Percentiles rank a stretch among this genome's conserved stretches.
These are phyloP conservation scores for Penicillium sp. DNA, from an alignment of 2,329 filamentous ascomycete species.

Conservation along the genomic window DNA sequence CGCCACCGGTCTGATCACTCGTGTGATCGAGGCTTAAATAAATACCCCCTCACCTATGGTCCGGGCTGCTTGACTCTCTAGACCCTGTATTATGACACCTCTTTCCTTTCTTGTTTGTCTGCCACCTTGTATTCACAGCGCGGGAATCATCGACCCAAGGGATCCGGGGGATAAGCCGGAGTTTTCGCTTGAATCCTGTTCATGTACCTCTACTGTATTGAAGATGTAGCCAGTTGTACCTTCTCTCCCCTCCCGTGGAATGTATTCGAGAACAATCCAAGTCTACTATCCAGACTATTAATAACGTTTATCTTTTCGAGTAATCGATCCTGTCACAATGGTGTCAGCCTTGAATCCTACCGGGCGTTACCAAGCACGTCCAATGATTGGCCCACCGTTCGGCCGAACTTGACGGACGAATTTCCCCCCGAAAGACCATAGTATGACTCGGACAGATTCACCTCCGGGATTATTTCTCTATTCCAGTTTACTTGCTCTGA, in stretches of 20 bases:
- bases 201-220: conserved; percentile 36
- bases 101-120: conserved; percentile 30
- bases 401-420: conserved; percentile 25
- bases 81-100: conserved; percentile 35
- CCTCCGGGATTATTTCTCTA: not conserved
- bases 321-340: not conserved
- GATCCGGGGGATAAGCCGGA: conserved; percentile 32
- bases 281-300: not conserved
- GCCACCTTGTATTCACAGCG: conserved; percentile 33
- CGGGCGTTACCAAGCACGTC: not conserved
- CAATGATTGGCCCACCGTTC: conserved; percentile 7
- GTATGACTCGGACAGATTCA: not conserved
- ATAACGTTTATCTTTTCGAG: not conserved
- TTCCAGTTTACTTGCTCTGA: not conserved
- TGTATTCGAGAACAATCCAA: conserved; percentile 20
- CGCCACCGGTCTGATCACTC: conserved; percentile 77
- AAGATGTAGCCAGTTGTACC: conserved; percentile 29
- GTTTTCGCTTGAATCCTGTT: conserved; percentile 36
- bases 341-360: not conserved
- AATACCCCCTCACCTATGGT: conserved; percentile 3
- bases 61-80: conserved; percentile 11
- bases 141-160: conserved; percentile 34
- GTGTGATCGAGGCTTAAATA: conserved; percentile 52
- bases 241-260: conserved; percentile 31
- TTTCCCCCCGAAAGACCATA: not conserved